phyloP scores from a whole-genome alignment of 345 rosid genomes.

The Hibiscus syriacus region DNA sequence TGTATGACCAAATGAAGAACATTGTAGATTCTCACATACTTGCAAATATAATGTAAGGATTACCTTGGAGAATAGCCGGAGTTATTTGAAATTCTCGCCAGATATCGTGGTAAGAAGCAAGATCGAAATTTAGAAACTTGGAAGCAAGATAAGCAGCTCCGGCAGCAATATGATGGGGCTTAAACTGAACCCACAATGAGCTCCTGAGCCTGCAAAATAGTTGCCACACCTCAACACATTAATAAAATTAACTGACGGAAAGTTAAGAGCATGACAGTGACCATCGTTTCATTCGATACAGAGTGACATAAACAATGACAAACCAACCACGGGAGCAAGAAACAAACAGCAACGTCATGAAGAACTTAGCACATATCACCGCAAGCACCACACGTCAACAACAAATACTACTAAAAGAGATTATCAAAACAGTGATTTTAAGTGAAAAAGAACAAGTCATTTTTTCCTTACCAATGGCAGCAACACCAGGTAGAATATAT shows the following conservation, averaged over 20 bases:
- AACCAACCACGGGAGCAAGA: conserved; percentile 22
- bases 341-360: conserved; percentile 13
- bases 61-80: conserved; percentile 65
- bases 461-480: conserved; percentile 70
- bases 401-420: conserved; percentile 14
- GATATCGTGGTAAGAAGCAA: conserved; percentile 43
- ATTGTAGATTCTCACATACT: not conserved
- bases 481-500: conserved; percentile 54
- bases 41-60: not conserved
- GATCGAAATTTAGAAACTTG: conserved; percentile 50
- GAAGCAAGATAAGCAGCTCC: conserved; percentile 83
- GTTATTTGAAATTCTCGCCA: conserved; percentile 68
- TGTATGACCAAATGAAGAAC: not conserved
- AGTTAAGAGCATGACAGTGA: not conserved
- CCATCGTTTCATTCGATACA: not conserved
- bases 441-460: conserved; percentile 28
- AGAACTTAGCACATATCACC: conserved; percentile 24
- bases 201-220: conserved; percentile 61
- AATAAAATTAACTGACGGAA: not conserved
- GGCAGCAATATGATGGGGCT: conserved; percentile 75
- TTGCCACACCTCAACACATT: not conserved
- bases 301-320: not conserved
- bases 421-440: conserved; percentile 13
- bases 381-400: conserved; percentile 16
- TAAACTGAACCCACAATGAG: conserved; percentile 84